phyloP scores from a whole-genome alignment of 306 rosid genomes.

The Sindora glabra region DNA sequence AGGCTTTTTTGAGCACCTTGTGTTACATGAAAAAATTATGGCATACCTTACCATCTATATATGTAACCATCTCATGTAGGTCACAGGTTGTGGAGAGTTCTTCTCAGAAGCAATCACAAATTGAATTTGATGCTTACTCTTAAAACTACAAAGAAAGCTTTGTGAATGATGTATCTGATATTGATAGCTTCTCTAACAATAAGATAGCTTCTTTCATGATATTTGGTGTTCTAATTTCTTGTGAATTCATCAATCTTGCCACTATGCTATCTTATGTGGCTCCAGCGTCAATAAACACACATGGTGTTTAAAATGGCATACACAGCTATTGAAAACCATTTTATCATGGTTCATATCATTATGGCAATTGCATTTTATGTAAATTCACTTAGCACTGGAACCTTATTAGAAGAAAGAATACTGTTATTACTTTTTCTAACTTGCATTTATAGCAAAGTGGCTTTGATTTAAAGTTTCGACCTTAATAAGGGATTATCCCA shows the following conservation, averaged over 20 bases:
- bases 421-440: neutral
- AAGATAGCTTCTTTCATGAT: constrained; percentile 39
- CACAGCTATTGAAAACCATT: neutral
- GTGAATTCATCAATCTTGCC: neutral
- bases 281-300: neutral
- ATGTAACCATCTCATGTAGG: neutral
- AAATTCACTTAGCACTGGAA: too few species aligned
- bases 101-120: constrained; percentile 34
- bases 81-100: constrained; percentile 59
- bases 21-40: too few species aligned
- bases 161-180: constrained; percentile 51
- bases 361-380: too few species aligned
- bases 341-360: neutral
- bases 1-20: too few species aligned
- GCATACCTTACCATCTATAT: neutral
- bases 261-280: neutral
- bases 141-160: constrained; percentile 50
- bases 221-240: constrained; percentile 1
- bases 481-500: constrained; percentile 10
- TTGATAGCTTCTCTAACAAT: constrained; percentile 42
- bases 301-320: constrained; percentile 6
- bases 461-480: neutral
- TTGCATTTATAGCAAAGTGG: neutral
- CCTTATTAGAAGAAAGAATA: too few species aligned
- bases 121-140: constrained; percentile 42